Evolutionary conservation across 306 rosid species (phyloP), one percentile per base, ranked within the genome.

Genomic region (Cyclanthera cordifolia): DNA sequence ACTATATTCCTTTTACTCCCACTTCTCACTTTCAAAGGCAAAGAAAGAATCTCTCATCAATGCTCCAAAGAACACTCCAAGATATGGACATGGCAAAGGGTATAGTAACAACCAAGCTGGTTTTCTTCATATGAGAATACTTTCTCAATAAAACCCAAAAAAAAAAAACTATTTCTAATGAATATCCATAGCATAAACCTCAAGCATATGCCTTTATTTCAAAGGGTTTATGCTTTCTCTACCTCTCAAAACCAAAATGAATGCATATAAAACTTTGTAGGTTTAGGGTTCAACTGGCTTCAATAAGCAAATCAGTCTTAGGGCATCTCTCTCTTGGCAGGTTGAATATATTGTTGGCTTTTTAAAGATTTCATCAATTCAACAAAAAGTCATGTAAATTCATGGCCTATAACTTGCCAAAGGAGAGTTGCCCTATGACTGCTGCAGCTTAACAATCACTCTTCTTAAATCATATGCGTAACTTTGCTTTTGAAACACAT

Each of bases 371-470:
- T 37, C 41, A 34, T 34, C 41, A 34, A 5, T 34, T 34, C 41
- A 34, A 34, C 41, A 34, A 34, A 34, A 34, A 9, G 1, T 8
- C 2, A 39, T 41, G 14, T 41, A 41, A 41, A 41, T 41, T 2
- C 21, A 10, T 51, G 71, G n/a, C 58, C 14, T 60, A 55, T 67
- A 16, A 76, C 82, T 72, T 80, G 89, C 84, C 82, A 87, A 84
- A 68, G 89, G 80, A 86, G 86, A 81, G 90, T 76, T 81, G 82
- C 79, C 85, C 82, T 75, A 25, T 70, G 54, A 78, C 78, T 80
- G 61, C 24, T 76, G 76, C 77, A 56, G 87, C 85, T 80, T 85
- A 74, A 49, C 12, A 11, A 41, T 56, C 16, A 25, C 43, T 28
- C 43, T 57, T 30, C 43, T 57, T 57, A 56, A 6, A 32, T 1